These are phyloP conservation scores for Boletus mariae DNA, from an alignment of 1,284 basidiomycete genomes.

Conservation along the genomic window DNA sequence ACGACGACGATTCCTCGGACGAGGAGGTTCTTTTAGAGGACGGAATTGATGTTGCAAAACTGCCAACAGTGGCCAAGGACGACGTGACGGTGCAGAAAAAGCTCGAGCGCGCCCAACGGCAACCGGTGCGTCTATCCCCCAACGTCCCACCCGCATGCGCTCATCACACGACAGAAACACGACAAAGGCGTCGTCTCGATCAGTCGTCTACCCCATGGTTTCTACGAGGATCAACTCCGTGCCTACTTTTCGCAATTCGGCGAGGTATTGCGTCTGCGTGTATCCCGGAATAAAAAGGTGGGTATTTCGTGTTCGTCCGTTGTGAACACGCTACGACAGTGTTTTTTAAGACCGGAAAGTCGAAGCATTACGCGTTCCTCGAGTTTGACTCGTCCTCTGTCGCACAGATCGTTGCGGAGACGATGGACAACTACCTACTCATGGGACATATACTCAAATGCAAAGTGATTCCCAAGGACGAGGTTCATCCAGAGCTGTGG, in stretches of 20 bases:
- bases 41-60: constrained; percentile 60
- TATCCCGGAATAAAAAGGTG: constrained; percentile 94
- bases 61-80: constrained; percentile 84
- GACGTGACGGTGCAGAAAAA: constrained; percentile 76
- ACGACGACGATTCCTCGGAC: constrained; percentile 78
- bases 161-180: constrained; percentile 44
- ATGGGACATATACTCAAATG: constrained; percentile 92
- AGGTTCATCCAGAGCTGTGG: constrained; percentile 94
- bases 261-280: constrained; percentile 79
- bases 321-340: background rate
- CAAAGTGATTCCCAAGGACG: constrained; percentile 79
- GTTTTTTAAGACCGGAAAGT: constrained; percentile 74
- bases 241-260: constrained; percentile 97
- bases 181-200: constrained; percentile 88
- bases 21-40: constrained; percentile 68
- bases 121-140: constrained; percentile 54
- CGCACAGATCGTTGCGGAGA: constrained; percentile 94
- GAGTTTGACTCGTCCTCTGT: constrained; percentile 91
- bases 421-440: constrained; percentile 98
- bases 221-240: constrained; percentile 93
- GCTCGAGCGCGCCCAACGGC: constrained; percentile 79
- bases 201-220: constrained; percentile 91
- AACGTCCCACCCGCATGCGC: background rate
- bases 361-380: constrained; percentile 96
- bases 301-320: background rate